Percentiles rank a stretch among this genome's conserved stretches.
Evolutionary conservation across 148 eudicot genomes (phyloP).

Genomic region (Spergularia marina): DNA sequence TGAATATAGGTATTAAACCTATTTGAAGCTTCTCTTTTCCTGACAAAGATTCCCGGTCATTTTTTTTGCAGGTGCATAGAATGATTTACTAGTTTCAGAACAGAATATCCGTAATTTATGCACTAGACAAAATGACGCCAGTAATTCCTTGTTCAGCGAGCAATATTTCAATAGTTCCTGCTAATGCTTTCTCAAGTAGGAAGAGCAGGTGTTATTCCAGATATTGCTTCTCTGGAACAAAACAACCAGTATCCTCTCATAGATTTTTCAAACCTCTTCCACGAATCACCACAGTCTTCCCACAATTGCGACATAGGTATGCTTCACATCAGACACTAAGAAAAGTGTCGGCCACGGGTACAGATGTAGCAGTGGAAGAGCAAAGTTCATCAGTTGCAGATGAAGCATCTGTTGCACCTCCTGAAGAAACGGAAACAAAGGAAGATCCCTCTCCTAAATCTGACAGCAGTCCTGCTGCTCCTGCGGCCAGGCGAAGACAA

Average conservation of each 20-base stretch:
- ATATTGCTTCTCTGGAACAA: slow-evolving; percentile 39
- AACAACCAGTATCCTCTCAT: slow-evolving; percentile 38
- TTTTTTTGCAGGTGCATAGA: slow-evolving; percentile 36
- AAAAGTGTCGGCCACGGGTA: slow-evolving; percentile 49
- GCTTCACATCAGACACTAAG: slow-evolving; percentile 29
- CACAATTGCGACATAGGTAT: slow-evolving; percentile 41
- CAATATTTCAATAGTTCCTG: slow-evolving; percentile 51
- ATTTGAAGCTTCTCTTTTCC: background rate
- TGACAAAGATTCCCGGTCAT: slow-evolving; percentile 2
- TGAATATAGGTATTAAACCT: background rate
- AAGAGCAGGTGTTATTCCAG: slow-evolving; percentile 43
- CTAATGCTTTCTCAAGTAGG: slow-evolving; percentile 39
- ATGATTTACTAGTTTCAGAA: slow-evolving; percentile 20
- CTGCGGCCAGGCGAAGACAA: slow-evolving; percentile 51
- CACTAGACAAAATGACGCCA: slow-evolving; percentile 53
- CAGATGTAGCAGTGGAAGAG: slow-evolving; percentile 72
- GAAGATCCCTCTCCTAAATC: slow-evolving; percentile 43
- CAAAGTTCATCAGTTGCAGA: slow-evolving; percentile 38
- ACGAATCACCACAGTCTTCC: slow-evolving; percentile 47
- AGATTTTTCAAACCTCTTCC: slow-evolving; percentile 46
- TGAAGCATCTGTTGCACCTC: slow-evolving; percentile 36
- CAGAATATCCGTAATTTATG: slow-evolving; percentile 10
- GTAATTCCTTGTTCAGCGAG: slow-evolving; percentile 56
- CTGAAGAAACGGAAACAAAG: slow-evolving; percentile 35
- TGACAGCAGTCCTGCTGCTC: slow-evolving; percentile 34